Base-by-base conservation (phyloP, 305 asterid species). In the Fraxinus baroniana region DNA sequence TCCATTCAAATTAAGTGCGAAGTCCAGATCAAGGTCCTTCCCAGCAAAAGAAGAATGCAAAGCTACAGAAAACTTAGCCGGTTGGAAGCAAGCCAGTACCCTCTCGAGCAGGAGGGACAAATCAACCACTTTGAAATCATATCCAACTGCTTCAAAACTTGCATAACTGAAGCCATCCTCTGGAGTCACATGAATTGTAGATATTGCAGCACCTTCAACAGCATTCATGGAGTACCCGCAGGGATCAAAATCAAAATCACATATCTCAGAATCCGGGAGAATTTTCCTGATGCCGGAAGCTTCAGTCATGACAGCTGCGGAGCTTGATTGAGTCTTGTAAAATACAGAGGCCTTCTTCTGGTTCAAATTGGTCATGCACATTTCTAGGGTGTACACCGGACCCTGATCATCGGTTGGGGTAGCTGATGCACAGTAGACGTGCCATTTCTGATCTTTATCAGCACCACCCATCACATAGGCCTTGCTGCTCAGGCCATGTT, bases 161-260 rank as follows among this genome's bases (percentile, higher is more conserved):
- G 98, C 98, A 46, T 95, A 95, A 90, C 97, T 95, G 90, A 95
- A 95, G 4, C 98, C 99, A 78, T 94, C 97, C 78, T 95, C 98
- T 0, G 98, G 98, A 1, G 98, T 95, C 32, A 95, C 91, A 4
- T 95, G 98, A 66, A 95, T 93, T 0, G 97, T 95, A 3, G 98
- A 94, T 10, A 95, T 86, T 5, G 97, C 94, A 1, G 85, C 86
- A 1, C 92, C 94, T 83, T 95, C 98, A 1, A 94, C 86, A 0
- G 98, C 90, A 26, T 95, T 95, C 98, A 95, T 95, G 3, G 98
- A 95, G 91, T 95, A 95, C 5, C 98, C 98, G 76, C 98, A 95
- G 0, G 98, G 98, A 8, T 95, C 97, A 6, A 95, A 95, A 3
- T 92, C 98, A 5, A 94, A 95, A 77, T 94, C 97, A 10, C 97